Evolutionary conservation across 352 stramenopile species (phyloP).

Genomic region (Thalassiosira hispida): DNA sequence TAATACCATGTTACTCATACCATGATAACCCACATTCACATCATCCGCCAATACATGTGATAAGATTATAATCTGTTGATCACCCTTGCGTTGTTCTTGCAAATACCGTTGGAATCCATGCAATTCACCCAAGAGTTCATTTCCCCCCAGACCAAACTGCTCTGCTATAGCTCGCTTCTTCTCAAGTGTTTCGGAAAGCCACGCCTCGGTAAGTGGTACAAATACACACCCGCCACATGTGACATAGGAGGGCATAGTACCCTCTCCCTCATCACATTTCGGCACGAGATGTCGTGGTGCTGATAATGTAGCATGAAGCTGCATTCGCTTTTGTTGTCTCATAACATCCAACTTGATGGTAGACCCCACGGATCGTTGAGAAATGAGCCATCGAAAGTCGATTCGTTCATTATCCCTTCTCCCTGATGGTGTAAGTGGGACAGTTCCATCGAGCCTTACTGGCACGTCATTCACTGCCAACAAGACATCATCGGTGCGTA

Average conservation of each 20-base stretch:
- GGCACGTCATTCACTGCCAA: slow-evolving; percentile 25
- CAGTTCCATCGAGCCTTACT: slow-evolving; percentile 36
- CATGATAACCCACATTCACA: slow-evolving; percentile 54
- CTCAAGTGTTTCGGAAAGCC: slow-evolving; percentile 24
- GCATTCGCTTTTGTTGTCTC: slow-evolving; percentile 18
- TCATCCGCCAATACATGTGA: slow-evolving; percentile 51
- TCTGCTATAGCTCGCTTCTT: slow-evolving; percentile 1
- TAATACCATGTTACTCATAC: slow-evolving; percentile 29
- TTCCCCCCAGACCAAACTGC: neutral
- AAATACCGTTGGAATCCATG: slow-evolving; percentile 34
- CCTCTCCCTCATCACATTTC: slow-evolving; percentile 15
- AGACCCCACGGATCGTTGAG: slow-evolving; percentile 3
- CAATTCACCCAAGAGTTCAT: neutral
- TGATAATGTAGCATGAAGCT: slow-evolving; percentile 14
- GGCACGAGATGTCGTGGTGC: slow-evolving; percentile 24
- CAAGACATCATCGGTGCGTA: slow-evolving; percentile 39
- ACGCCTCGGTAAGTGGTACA: slow-evolving; percentile 30
- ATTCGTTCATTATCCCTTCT: slow-evolving; percentile 42
- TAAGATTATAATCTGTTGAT: slow-evolving; percentile 47
- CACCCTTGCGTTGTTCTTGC: slow-evolving; percentile 32
- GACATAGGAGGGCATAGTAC: slow-evolving; percentile 33
- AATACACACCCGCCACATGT: slow-evolving; percentile 52
- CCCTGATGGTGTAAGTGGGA: slow-evolving; percentile 20
- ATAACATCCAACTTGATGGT: slow-evolving; percentile 35
- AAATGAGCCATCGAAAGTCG: slow-evolving; percentile 41